These are phyloP conservation scores for Plasmodium cynomolgi DNA, from an alignment of 169 alveolate genomes.

Conservation along the genomic window DNA sequence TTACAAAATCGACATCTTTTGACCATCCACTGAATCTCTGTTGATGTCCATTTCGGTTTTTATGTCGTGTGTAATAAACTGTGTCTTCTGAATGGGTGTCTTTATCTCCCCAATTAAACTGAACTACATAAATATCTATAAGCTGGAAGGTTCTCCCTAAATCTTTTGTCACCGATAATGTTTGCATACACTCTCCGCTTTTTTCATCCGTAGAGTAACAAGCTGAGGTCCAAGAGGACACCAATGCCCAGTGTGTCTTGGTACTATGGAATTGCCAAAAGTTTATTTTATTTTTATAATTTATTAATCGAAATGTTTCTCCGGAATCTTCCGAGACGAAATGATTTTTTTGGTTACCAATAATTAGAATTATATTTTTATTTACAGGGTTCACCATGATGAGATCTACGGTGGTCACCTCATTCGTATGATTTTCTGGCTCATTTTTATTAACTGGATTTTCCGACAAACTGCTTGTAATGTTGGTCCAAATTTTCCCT, in stretches of 20 bases:
- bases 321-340: slow-evolving; percentile 84
- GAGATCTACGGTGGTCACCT: slow-evolving; percentile 77
- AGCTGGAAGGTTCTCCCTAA: slow-evolving; percentile 88
- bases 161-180: slow-evolving; percentile 89
- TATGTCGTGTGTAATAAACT: slow-evolving; percentile 80
- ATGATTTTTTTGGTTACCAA: slow-evolving; percentile 85
- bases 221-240: slow-evolving; percentile 90
- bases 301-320: slow-evolving; percentile 82
- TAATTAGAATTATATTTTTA: slow-evolving; percentile 83
- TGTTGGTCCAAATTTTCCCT: slow-evolving; percentile 90
- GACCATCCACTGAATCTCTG: slow-evolving; percentile 94
- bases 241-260: slow-evolving; percentile 88
- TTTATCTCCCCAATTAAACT: slow-evolving; percentile 94
- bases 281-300: slow-evolving; percentile 84
- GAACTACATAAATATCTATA: slow-evolving; percentile 90
- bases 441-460: slow-evolving; percentile 41
- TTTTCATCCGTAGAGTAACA: slow-evolving; percentile 79
- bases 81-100: slow-evolving; percentile 78
- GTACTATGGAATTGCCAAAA: slow-evolving; percentile 89
- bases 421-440: slow-evolving; percentile 29
- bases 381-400: slow-evolving; percentile 84
- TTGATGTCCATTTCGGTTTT: slow-evolving; percentile 88
- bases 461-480: slow-evolving; percentile 81
- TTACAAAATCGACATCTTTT: slow-evolving; percentile 88
- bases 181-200: slow-evolving; percentile 90